Percentiles rank a stretch among this genome's conserved stretches.
These are phyloP conservation scores for Ligustrum vulgare DNA, from an alignment of 257 asterid species.

Conservation along the genomic window DNA sequence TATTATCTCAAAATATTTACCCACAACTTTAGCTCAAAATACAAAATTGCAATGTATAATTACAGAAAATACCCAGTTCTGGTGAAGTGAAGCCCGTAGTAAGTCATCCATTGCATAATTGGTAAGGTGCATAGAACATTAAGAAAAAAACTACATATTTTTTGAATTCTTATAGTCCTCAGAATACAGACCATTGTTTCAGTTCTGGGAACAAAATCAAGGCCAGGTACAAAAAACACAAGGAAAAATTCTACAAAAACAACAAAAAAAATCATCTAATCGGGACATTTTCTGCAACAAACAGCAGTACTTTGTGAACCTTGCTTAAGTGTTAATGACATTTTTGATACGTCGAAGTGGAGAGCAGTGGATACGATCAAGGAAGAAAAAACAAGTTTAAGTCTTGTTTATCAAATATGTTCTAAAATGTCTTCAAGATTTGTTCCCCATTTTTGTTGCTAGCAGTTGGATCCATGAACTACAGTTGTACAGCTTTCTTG, in stretches of 20 bases:
- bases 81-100: too few species aligned
- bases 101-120: too few species aligned
- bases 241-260: background rate
- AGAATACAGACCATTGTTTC: constrained; percentile 25
- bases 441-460: constrained; percentile 26
- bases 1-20: too few species aligned
- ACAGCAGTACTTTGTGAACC: constrained; percentile 34
- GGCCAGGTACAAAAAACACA: constrained; percentile 21
- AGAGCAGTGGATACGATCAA: background rate
- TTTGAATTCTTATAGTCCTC: constrained; percentile 20
- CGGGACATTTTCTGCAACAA: constrained; percentile 30
- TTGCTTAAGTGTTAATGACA: constrained; percentile 7
- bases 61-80: too few species aligned
- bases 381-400: background rate
- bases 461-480: constrained; percentile 19
- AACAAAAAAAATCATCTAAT: constrained; percentile 14
- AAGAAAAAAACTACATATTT: constrained; percentile 30
- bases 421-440: constrained; percentile 31
- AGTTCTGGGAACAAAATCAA: constrained; percentile 31
- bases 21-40: too few species aligned
- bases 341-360: background rate
- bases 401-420: constrained; percentile 8
- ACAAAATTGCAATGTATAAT: too few species aligned
- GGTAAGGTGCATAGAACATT: too few species aligned
- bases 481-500: constrained; percentile 24